A percentile compares a stretch with the other conserved stretches of the same genome.
Evolutionary conservation across 768 basidiomycete species (phyloP).

Genomic region (Xerocomellus amylosporus): DNA sequence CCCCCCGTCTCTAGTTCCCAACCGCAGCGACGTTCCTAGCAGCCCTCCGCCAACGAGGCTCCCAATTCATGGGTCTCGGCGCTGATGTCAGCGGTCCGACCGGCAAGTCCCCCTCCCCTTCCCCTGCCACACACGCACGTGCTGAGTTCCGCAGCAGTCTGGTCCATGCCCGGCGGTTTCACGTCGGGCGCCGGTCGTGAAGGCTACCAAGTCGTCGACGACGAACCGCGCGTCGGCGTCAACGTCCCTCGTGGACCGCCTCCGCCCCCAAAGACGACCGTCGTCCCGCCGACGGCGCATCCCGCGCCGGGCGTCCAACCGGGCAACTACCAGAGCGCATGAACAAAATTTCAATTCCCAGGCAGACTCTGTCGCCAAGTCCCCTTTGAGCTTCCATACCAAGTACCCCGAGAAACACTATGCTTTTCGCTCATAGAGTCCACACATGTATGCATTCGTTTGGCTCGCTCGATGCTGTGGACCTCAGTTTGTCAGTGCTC

Average conservation of each 20-base stretch:
- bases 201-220: conserved; percentile 63
- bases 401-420: neutral
- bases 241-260: conserved; percentile 14
- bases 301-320: conserved; percentile 17
- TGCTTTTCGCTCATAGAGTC: neutral
- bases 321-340: conserved; percentile 28
- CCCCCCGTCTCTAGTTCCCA: conserved; percentile 46
- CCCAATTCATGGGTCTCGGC: conserved; percentile 50
- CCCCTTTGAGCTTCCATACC: neutral
- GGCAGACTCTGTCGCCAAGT: too few relatives aligned
- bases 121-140: too few relatives aligned
- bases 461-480: neutral
- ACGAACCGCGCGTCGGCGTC: conserved; percentile 33
- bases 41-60: conserved; percentile 57
- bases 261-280: conserved; percentile 14
- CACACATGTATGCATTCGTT: neutral
- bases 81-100: conserved; percentile 56
- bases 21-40: conserved; percentile 51
- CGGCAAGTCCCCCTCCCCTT: conserved; percentile 38
- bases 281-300: conserved; percentile 12
- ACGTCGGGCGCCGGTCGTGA: conserved; percentile 47
- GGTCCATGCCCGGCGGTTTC: conserved; percentile 78
- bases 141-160: conserved; percentile 45
- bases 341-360: too few relatives aligned
- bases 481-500: too few relatives aligned